phyloP scores from a whole-genome alignment of 1,284 basidiomycete genomes.

The Trichosporon sp. region DNA sequence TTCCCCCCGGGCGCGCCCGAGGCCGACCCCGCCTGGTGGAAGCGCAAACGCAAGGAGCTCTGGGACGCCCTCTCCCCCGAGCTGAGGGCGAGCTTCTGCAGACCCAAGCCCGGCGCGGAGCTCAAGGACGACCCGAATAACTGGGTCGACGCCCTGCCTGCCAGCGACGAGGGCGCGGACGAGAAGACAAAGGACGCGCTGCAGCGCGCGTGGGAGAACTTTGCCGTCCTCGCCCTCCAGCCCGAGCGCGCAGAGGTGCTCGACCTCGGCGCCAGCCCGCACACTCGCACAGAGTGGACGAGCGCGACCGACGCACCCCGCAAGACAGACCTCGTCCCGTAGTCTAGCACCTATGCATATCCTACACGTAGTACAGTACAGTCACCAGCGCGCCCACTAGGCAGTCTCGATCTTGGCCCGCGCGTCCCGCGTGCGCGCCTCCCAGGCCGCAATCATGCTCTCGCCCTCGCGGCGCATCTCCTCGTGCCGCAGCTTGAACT shows the following conservation, averaged over 20 bases:
- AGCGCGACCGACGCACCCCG: not conserved
- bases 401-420: conserved; percentile 6
- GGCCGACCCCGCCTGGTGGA: conserved; percentile 34
- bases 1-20: conserved; percentile 16
- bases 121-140: conserved; percentile 28
- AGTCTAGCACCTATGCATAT: not conserved
- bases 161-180: conserved; percentile 27
- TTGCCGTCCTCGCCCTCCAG: conserved; percentile 42
- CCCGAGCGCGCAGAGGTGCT: conserved; percentile 40
- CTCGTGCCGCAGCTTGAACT: conserved; percentile 9
- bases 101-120: conserved; percentile 39
- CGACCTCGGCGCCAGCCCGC: conserved; percentile 43
- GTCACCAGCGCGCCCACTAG: not conserved
- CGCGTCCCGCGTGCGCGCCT: conserved; percentile 36
- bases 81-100: conserved; percentile 44
- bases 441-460: conserved; percentile 65
- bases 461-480: conserved; percentile 41
- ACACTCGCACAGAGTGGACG: conserved; percentile 36
- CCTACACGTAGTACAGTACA: conserved; percentile 2
- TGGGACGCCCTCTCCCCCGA: conserved; percentile 41
- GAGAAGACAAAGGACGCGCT: conserved; percentile 25
- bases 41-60: conserved; percentile 30
- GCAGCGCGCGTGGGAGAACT: conserved; percentile 26
- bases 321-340: not conserved
- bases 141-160: conserved; percentile 20